A percentile compares a stretch with the other conserved stretches of the same genome.
Evolutionary conservation across 2,329 filamentous ascomycete species (phyloP).

Genomic region (Trichoderma atroviride): DNA sequence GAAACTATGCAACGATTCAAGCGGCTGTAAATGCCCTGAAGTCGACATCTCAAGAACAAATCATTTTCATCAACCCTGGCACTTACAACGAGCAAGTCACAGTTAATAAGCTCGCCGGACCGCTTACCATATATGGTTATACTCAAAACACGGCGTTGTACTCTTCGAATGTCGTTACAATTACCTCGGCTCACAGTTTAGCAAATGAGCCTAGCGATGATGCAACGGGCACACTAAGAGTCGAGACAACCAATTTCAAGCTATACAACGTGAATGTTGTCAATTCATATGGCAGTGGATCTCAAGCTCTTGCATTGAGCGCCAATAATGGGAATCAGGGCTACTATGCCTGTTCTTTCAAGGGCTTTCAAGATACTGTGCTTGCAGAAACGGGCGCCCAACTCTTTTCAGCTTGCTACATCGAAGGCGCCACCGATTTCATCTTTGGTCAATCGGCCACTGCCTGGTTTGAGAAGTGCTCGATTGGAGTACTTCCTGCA

Average conservation of each 20-base stretch:
- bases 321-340: not conserved
- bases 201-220: not conserved
- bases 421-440: not conserved
- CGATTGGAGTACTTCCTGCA: not conserved
- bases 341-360: not conserved
- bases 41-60: not conserved
- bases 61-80: not conserved
- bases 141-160: not conserved
- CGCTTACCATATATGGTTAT: not conserved
- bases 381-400: not conserved
- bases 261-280: conserved; percentile 1
- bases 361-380: not conserved
- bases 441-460: not conserved
- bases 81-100: not conserved
- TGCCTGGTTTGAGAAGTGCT: conserved; percentile 1
- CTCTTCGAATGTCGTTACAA: not conserved
- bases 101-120: not conserved
- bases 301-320: not conserved
- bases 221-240: not conserved
- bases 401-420: conserved; percentile 4
- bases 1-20: not conserved
- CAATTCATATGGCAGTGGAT: conserved; percentile 2
- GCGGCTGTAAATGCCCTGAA: not conserved
- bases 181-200: not conserved
- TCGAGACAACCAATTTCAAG: conserved; percentile 1